Base-by-base conservation (phyloP, 805 yeast genomes). In the Hemisphaericaspora nanyangensis region DNA sequence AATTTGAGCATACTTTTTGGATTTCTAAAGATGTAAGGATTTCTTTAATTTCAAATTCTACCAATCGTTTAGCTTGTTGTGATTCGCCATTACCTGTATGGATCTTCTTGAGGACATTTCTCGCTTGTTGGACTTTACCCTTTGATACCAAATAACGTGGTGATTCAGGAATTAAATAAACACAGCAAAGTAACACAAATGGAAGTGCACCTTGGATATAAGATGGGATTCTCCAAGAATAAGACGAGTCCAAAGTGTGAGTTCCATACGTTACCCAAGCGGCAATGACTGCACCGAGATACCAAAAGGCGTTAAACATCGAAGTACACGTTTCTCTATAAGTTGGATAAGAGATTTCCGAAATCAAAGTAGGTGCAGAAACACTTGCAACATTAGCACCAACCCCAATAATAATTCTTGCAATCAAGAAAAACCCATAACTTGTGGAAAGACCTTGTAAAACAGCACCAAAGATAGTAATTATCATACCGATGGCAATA, bases 211-310 rank as follows among this genome's bases (percentile, higher is more conserved):
- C 76, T 56, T 78, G 83, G 29, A 77, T 42, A 35, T 65, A 65
- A 8, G 78, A 64, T 28, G 83, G 82, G 39, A 77, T 60, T 58
- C 77, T 72, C 82, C 82, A 77, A 19, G 70, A 59, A 65, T 70
- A 67, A 28, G 59, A 51, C 32, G 34, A 46, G 6, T 44, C 27
- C 15, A 63, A 43, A 15, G 49, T 43, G 35, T 64, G 55, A 13
- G 76, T 62, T 50, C 78, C 80, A 46, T 61, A 74, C 2, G 77
- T 63, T 35, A 68, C 65, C 74, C 77, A 70, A 22, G 77, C 74
- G 5, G 80, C 75, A 34, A 76, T 52, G 39, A 74, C 51, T 12
- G 78, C 77, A 31, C 81, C 81, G 27, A 73, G 48, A 47, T 71
- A 74, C 79, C 78, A 74, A 43, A 69, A 67, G 15, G 70, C 64